Evolutionary conservation across 208 protist species (phyloP).

Genomic region (Naegleria lovaniensis): DNA sequence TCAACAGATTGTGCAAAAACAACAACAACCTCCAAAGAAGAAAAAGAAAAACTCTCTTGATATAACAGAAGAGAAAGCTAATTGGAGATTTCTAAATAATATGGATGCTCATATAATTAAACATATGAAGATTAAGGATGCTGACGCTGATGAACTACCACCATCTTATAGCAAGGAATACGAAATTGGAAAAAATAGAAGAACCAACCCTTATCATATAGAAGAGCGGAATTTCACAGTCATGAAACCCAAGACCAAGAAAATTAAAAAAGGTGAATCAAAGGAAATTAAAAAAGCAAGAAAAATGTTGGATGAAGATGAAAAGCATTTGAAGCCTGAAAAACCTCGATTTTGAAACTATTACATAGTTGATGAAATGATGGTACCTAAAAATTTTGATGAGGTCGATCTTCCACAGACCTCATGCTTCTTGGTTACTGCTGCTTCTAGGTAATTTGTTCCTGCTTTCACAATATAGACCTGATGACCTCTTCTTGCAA

Average conservation of each 20-base stretch:
- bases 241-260: not conserved
- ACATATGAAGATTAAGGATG: not conserved
- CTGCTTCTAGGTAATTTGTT: not conserved
- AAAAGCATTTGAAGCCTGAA: not conserved
- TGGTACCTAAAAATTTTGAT: too few relatives aligned
- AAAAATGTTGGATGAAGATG: not conserved
- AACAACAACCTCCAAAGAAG: not conserved
- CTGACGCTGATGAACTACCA: not conserved
- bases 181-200: not conserved
- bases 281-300: not conserved
- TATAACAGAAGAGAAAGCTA: not conserved
- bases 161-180: not conserved
- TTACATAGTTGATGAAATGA: too few relatives aligned
- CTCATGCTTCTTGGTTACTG: too few relatives aligned
- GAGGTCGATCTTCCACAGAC: too few relatives aligned
- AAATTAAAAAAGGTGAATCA: not conserved
- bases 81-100: not conserved
- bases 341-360: not conserved
- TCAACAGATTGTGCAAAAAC: not conserved
- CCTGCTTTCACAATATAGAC: not conserved
- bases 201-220: not conserved
- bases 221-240: not conserved
- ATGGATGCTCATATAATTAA: not conserved
- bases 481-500: not conserved
- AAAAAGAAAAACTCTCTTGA: not conserved